A percentile compares a stretch with the other conserved stretches of the same genome.
Evolutionary conservation across 345 rosid species (phyloP).

Genomic region (Heritiera littoralis): DNA sequence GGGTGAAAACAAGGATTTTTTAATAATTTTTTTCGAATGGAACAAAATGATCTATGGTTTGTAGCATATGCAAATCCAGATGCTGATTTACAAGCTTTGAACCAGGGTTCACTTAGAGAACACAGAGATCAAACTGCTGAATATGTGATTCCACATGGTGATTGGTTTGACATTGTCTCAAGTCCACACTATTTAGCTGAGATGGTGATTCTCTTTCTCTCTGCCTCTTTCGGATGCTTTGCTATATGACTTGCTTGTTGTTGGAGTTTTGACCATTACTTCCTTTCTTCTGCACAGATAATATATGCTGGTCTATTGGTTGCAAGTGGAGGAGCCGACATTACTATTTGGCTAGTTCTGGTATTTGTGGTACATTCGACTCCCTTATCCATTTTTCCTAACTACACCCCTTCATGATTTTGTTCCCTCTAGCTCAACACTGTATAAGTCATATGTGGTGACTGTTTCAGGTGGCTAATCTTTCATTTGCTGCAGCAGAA

Average conservation of each 20-base stretch:
- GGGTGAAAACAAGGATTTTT: not conserved
- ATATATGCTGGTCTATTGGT: constrained; percentile 18
- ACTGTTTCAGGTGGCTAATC: constrained; percentile 28
- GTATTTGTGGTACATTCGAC: constrained; percentile 15
- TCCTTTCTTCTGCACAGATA: not conserved
- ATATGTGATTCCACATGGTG: constrained; percentile 21
- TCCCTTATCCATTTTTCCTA: not conserved
- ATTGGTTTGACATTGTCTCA: constrained; percentile 25
- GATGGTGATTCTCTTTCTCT: constrained; percentile 15
- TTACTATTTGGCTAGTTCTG: constrained; percentile 23
- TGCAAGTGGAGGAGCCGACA: constrained; percentile 20
- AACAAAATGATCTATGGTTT: not conserved
- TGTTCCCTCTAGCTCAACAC: not conserved
- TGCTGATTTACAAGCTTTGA: not conserved
- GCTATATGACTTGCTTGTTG: not conserved
- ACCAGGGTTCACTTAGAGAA: constrained; percentile 22
- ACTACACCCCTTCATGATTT: not conserved
- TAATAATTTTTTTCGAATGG: not conserved
- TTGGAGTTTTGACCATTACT: not conserved
- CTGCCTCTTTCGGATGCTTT: not conserved
- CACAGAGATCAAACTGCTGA: constrained; percentile 6
- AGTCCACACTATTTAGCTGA: constrained; percentile 32
- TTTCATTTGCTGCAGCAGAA: constrained; percentile 22
- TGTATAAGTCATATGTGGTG: not conserved
- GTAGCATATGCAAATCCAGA: not conserved